Evolutionary conservation across 805 yeast genomes (phyloP), one percentile per base, ranked within the genome.

Genomic region (Wickerhamiella kurtzmanii): DNA sequence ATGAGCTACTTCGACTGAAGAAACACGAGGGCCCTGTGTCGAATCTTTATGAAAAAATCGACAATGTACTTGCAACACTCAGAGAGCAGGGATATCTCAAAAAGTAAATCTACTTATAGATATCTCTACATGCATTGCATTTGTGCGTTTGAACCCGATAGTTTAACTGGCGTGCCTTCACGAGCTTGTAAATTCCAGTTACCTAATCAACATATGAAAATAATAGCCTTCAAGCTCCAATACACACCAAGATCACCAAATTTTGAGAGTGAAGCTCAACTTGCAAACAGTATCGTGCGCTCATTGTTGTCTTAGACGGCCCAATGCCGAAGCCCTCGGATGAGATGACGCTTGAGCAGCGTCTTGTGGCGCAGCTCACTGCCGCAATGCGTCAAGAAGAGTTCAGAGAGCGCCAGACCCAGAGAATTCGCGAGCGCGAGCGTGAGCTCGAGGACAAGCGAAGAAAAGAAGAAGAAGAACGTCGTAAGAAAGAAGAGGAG

Each of bases 381-480:
- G 53, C 50, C 18, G 55, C 56, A 5, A 45, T 53, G 44, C 28
- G 40, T 35, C 56, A 52, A 17, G 56, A 53, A 4, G 53, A 52
- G 25, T 20, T 25, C 32, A 25, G 32, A 11, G 32, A 25, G 32
- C 32, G 32, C 11, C 32, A 25, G 32, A 25, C 32, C 11, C 32
- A 25, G 32, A 25, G 32, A 11, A 25, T 25, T 25, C 32, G 32
- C 6, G 32, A 25, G 11, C 32, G 32, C 32, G 32, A 25, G 11
- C 32, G 32, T 25, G 32, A 25, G 32, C 32, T 25, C 32, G 32
- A 25, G 32, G 32, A 25, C 6, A 25, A 25, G 32, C 32, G 32
- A 6, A 6, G 32, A 6, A 25, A 25, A 25, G 32, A 25, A 25
- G 32, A 25, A 25, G 32, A 6, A 25, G 32, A 25, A 11, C 32